phyloP scores from a whole-genome alignment of 352 stramenopile species.

The Achlya hypogyna region DNA sequence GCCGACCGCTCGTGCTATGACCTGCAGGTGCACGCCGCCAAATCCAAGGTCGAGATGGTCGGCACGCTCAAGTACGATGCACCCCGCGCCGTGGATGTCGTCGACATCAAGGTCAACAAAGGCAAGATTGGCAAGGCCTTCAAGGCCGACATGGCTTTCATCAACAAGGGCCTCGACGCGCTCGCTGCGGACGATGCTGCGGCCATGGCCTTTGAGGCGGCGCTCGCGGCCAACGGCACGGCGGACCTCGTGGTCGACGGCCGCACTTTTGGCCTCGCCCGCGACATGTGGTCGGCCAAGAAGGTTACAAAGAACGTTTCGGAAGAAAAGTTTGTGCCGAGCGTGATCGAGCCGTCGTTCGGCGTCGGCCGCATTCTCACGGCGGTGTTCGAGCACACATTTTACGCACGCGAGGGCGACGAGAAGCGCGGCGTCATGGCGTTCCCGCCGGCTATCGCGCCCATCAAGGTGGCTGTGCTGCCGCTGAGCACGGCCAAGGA shows the following conservation, averaged over 20 bases:
- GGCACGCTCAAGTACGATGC: slow-evolving; percentile 84
- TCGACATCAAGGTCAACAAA: slow-evolving; percentile 95
- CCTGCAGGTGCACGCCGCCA: slow-evolving; percentile 82
- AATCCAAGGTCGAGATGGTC: slow-evolving; percentile 83
- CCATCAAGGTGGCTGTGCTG: slow-evolving; percentile 97
- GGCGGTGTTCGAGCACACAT: slow-evolving; percentile 98
- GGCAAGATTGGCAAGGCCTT: slow-evolving; percentile 95
- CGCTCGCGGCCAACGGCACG: slow-evolving; percentile 84
- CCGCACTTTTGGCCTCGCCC: slow-evolving; percentile 87
- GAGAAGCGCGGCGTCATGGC: slow-evolving; percentile 97
- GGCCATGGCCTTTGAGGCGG: slow-evolving; percentile 83
- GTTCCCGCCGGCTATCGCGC: slow-evolving; percentile 95
- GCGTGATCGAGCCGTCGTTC: slow-evolving; percentile 99
- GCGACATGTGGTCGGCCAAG: slow-evolving; percentile 92
- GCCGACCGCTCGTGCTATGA: slow-evolving; percentile 99
- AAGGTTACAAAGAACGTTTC: slow-evolving; percentile 94
- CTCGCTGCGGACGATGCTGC: slow-evolving; percentile 88
- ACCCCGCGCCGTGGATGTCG: slow-evolving; percentile 90
- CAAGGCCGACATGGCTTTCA: slow-evolving; percentile 86
- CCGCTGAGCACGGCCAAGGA: slow-evolving; percentile 84
- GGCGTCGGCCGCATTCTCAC: slow-evolving; percentile 98
- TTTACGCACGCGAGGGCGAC: slow-evolving; percentile 92
- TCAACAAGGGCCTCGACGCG: slow-evolving; percentile 59
- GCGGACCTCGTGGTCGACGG: slow-evolving; percentile 84
- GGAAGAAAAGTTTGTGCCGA: slow-evolving; percentile 97